Conservation (phyloP, 139 green algal species). For the Coccomyxa sp. region DNA sequence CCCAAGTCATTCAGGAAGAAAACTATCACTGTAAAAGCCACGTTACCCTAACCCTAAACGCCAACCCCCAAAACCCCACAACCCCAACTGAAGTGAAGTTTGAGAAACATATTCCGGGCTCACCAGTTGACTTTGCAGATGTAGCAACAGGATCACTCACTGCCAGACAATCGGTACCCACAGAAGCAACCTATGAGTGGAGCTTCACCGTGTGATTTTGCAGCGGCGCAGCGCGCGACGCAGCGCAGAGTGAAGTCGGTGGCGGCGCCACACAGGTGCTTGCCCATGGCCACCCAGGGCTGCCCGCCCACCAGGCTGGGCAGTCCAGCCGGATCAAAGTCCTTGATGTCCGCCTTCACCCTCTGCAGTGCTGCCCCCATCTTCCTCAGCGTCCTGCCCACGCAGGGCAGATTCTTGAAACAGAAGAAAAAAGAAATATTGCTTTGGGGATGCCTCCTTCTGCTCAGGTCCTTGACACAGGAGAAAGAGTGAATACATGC, state of each 20-base stretch:
- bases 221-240: not conserved
- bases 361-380: slow-evolving; percentile 33
- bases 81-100: no score
- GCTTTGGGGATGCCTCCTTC: not conserved
- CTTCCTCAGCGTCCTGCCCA: slow-evolving; percentile 3
- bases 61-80: no score
- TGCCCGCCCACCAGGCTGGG: not conserved
- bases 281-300: slow-evolving; percentile 56
- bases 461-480: not conserved
- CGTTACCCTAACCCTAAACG: no score
- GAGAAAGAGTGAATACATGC: not conserved
- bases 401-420: not conserved
- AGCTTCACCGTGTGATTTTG: not conserved
- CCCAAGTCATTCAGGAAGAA: no score
- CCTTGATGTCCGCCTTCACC: slow-evolving; percentile 53
- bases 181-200: not conserved
- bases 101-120: no score
- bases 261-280: slow-evolving; percentile 78
- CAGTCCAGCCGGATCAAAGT: slow-evolving; percentile 42
- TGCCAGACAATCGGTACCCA: not conserved
- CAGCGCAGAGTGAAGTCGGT: slow-evolving; percentile 69
- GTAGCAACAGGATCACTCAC: not conserved
- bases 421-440: not conserved
- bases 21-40: no score
- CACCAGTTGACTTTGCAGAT: not conserved